Evolutionary conservation across 73 alveolate species (phyloP).

Genomic region (Blepharisma japonicum): DNA sequence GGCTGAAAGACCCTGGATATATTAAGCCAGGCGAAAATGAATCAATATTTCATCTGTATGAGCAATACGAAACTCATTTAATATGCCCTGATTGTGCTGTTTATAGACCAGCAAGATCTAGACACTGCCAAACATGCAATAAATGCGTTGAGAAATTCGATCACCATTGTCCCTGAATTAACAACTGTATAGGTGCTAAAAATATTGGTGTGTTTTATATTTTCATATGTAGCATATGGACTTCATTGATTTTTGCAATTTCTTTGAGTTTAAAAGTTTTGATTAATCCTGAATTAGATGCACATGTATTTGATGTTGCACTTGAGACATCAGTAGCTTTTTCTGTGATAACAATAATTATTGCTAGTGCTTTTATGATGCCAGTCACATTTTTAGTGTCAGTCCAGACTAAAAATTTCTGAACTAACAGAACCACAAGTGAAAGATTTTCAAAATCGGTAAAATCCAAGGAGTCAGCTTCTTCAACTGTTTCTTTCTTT

Average conservation of each 20-base stretch:
- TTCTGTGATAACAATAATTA: no score
- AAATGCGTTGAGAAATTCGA: conserved; percentile 66
- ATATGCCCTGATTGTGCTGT: conserved; percentile 58
- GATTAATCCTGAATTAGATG: no score
- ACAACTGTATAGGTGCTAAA: conserved; percentile 75
- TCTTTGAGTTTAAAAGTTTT: no score
- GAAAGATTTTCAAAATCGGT: conserved; percentile 44
- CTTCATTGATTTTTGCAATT: background rate
- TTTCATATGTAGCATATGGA: conserved; percentile 17
- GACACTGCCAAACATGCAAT: conserved; percentile 66
- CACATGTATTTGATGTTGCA: no score
- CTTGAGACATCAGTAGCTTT: no score
- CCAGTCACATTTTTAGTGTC: conserved; percentile 22
- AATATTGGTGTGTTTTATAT: conserved; percentile 52
- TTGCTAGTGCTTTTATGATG: no score
- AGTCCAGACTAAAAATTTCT: conserved; percentile 37
- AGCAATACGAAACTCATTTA: conserved; percentile 18
- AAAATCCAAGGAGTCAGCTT: background rate
- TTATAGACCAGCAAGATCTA: conserved; percentile 53
- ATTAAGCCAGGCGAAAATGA: conserved; percentile 14
- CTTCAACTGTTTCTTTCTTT: background rate
- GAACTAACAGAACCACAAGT: conserved; percentile 38
- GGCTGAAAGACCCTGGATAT: conserved; percentile 48
- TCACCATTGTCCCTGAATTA: conserved; percentile 80
- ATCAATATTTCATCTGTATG: background rate